These are phyloP conservation scores for Sophora flavescens DNA, from an alignment of 306 rosid genomes.

Conservation along the genomic window DNA sequence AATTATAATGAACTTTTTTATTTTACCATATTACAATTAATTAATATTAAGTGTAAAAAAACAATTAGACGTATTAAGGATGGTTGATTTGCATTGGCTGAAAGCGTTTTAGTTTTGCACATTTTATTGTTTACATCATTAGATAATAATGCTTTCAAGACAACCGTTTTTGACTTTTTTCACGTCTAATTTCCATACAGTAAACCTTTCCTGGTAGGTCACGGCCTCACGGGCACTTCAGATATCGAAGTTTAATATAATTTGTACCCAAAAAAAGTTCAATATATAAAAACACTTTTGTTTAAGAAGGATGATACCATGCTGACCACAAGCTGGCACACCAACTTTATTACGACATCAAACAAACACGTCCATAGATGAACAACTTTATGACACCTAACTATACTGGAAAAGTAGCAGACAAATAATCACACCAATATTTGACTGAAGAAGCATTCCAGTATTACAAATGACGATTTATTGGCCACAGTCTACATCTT, in stretches of 20 bases:
- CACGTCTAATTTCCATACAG: too few relatives aligned
- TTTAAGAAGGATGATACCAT: background rate
- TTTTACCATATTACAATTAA: too few relatives aligned
- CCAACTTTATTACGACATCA: slow-evolving; percentile 27
- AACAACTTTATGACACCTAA: slow-evolving; percentile 17
- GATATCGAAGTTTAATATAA: background rate
- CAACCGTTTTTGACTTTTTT: too few relatives aligned
- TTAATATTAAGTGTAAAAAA: too few relatives aligned
- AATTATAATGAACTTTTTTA: too few relatives aligned
- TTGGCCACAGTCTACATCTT: slow-evolving; percentile 13
- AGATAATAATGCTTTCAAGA: too few relatives aligned
- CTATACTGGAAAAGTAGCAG: background rate
- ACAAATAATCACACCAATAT: slow-evolving; percentile 22
- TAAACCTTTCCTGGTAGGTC: too few relatives aligned
- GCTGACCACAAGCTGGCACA: slow-evolving; percentile 23
- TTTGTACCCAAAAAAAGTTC: too few relatives aligned
- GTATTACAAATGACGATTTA: slow-evolving; percentile 26
- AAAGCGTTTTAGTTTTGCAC: too few relatives aligned
- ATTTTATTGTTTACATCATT: too few relatives aligned
- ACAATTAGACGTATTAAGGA: too few relatives aligned
- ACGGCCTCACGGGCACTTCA: background rate
- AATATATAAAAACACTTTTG: background rate
- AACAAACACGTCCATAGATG: slow-evolving; percentile 14
- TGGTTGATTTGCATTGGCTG: too few relatives aligned
- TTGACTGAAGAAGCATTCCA: slow-evolving; percentile 20